Conservation (phyloP, 2,329 filamentous ascomycete species). For the Pseudogymnoascus sp. region DNA sequence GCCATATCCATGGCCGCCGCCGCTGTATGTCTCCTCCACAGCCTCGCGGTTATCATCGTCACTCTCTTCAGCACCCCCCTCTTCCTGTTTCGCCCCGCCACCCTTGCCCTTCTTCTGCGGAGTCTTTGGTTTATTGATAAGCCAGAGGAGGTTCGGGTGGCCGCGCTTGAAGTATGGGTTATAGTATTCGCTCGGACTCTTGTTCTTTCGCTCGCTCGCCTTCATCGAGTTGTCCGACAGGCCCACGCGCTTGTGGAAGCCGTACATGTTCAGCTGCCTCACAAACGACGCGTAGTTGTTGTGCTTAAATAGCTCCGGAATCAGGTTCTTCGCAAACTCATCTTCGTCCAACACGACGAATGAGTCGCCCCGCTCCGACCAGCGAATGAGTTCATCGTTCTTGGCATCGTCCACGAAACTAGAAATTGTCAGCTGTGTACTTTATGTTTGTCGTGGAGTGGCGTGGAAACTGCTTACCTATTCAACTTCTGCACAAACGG, state of each 20-base stretch:
- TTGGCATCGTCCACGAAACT: constrained; percentile 91
- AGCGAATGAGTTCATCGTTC: constrained; percentile 90
- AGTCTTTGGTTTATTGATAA: constrained; percentile 87
- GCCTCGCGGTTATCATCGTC: constrained; percentile 53
- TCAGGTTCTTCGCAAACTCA: constrained; percentile 66
- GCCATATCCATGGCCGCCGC: constrained; percentile 27
- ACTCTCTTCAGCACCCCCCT: constrained; percentile 61
- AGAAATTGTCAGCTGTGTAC: constrained; percentile 21
- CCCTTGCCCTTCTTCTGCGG: constrained; percentile 45
- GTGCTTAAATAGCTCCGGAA: constrained; percentile 70
- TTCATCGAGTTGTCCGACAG: constrained; percentile 97
- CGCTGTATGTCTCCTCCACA: constrained; percentile 28
- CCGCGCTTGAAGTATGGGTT: constrained; percentile 94
- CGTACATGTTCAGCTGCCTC: constrained; percentile 60
- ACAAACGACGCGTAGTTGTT: constrained; percentile 75
- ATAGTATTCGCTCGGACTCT: constrained; percentile 96
- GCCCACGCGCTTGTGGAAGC: constrained; percentile 64
- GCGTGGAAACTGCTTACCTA: constrained; percentile 54
- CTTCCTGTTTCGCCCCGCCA: constrained; percentile 46
- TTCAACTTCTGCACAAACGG: constrained; percentile 97
- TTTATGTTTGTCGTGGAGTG: constrained; percentile 18
- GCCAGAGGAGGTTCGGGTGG: constrained; percentile 84
- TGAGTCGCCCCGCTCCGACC: constrained; percentile 93
- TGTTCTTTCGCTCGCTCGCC: constrained; percentile 92
- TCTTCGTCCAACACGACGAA: constrained; percentile 97